Evolutionary conservation across 345 rosid species (phyloP), one percentile per base, ranked within the genome.

Genomic region (Eutrema japonicum): DNA sequence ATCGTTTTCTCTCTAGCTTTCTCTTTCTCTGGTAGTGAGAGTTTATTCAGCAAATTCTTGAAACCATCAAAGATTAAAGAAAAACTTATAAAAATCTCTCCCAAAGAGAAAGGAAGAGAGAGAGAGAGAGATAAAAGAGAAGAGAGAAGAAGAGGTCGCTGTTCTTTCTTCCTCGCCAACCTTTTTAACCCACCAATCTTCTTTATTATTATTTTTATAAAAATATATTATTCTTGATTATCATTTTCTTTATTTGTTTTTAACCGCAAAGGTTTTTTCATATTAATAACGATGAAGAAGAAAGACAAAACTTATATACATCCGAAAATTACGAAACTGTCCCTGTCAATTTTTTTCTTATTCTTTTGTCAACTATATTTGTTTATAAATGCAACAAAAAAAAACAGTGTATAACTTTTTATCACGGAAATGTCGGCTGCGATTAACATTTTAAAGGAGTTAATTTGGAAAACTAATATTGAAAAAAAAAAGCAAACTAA

Each of bases 1-100:
- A 85, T 89, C 92, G 82, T 87, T 87, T 83, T 81, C 79, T 26
- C 74, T 68, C 76, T 76, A 69, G 71, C 75, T 76, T 70, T 66
- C 74, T 77, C 55, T 77, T 70, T 78, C 40, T 69, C 4, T 70
- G 66, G 26, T 54, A 76, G 79, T 76, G 71, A 76, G 70, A 76
- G 66, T 40, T 76, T 76, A 70, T 63, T 70, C 67, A 77, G 71
- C 32, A 77, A 76, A 47, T 70, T 77, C 72, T 77, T 45, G 45
- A 71, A 57, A 57, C 62, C 62, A 65, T 30, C 46, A 49, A 2
- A 59, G 67, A 71, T 71, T 38, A 71, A 36, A 71, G 38, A 70
- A 56, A 73, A 54, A 33, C 55, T 53, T 69, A 63, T 68, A 74
- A 69, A 56, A 66, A 46, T 49, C 52, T 71, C 50, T 50, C 63